These are phyloP conservation scores for Chloris gayana DNA, from an alignment of 176 grass and related monocot species.

Conservation along the genomic window DNA sequence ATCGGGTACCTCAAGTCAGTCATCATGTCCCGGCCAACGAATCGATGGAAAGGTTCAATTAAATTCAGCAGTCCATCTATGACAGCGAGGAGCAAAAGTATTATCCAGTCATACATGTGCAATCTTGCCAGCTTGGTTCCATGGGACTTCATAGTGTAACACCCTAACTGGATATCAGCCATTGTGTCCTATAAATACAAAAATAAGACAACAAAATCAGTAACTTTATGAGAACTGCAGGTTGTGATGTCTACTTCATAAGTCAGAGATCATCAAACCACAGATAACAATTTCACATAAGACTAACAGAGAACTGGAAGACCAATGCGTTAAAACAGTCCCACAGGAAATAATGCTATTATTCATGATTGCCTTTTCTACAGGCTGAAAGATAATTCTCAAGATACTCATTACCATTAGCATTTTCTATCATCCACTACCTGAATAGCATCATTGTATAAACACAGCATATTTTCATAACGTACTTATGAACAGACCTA, in stretches of 20 bases:
- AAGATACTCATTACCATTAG: background rate
- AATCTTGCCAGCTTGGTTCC: slow-evolving; percentile 63
- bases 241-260: background rate
- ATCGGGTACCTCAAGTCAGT: slow-evolving; percentile 79
- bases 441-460: background rate
- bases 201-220: slow-evolving; percentile 33
- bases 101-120: slow-evolving; percentile 91
- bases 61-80: slow-evolving; percentile 68
- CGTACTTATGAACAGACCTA: background rate
- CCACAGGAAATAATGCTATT: background rate
- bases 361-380: background rate
- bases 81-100: slow-evolving; percentile 69
- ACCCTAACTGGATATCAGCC: slow-evolving; percentile 67
- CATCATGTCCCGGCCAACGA: slow-evolving; percentile 90
- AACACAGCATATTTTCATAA: background rate
- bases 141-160: slow-evolving; percentile 74
- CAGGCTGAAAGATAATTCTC: slow-evolving; percentile 12
- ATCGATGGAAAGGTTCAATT: slow-evolving; percentile 84
- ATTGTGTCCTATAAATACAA: slow-evolving; percentile 51
- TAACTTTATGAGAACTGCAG: slow-evolving; percentile 13
- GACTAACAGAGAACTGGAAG: slow-evolving; percentile 2
- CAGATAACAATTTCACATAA: background rate
- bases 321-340: slow-evolving; percentile 19
- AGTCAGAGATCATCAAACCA: slow-evolving; percentile 3
- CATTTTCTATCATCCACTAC: background rate